Evolutionary conservation across 768 basidiomycete genomes (phyloP).

Genomic region (Lactarius deliciosus): DNA sequence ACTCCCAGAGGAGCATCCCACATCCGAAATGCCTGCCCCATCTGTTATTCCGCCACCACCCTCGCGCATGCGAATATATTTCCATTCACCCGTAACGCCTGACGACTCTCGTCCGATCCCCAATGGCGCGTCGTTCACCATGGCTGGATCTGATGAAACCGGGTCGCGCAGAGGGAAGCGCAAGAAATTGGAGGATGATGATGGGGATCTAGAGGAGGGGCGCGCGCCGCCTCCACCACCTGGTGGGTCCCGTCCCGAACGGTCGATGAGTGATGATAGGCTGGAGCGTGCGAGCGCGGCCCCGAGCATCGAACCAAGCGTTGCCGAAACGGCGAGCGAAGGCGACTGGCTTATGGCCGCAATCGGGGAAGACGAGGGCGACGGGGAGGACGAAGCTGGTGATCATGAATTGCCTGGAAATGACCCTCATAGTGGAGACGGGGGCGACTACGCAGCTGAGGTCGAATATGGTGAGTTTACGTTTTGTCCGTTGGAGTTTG

Average conservation of each 20-base stretch:
- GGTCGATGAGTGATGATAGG: constrained; percentile 51
- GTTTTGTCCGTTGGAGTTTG: constrained; percentile 30
- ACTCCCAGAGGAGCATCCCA: constrained; percentile 6
- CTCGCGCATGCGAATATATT: constrained; percentile 87
- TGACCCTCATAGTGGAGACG: constrained; percentile 20
- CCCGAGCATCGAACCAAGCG: constrained; percentile 71
- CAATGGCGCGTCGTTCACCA: constrained; percentile 48
- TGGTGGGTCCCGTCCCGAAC: constrained; percentile 36
- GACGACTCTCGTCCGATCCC: constrained; percentile 79
- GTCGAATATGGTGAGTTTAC: constrained; percentile 37
- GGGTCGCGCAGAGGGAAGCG: constrained; percentile 72
- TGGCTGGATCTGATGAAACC: constrained; percentile 49
- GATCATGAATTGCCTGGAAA: constrained; percentile 26
- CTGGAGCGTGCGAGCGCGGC: constrained; percentile 61
- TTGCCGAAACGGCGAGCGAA: constrained; percentile 63
- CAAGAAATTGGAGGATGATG: constrained; percentile 88
- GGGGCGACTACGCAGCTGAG: constrained; percentile 13
- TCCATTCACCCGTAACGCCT: constrained; percentile 83
- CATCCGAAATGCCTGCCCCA: constrained; percentile 32
- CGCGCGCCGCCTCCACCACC: constrained; percentile 69
- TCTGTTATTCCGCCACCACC: constrained; percentile 49
- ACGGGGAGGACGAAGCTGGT: constrained; percentile 38
- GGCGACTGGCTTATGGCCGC: constrained; percentile 90
- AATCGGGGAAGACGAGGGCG: constrained; percentile 70
- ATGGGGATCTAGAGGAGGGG: constrained; percentile 74